Evolutionary conservation across 129 eudicot species (phyloP).

Genomic region (Centella asiatica): DNA sequence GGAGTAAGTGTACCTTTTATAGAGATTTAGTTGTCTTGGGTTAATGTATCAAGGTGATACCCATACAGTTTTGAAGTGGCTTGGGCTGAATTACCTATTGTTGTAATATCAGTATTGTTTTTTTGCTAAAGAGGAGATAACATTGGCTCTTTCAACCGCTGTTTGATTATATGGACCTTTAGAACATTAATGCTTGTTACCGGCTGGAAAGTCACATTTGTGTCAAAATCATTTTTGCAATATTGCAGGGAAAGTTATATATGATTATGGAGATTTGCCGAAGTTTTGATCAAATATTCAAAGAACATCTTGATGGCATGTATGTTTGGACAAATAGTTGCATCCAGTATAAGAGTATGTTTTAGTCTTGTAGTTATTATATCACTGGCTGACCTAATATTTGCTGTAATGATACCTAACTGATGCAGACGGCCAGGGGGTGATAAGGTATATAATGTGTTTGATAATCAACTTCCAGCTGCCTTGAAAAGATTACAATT

Average conservation of each 20-base stretch:
- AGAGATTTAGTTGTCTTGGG: no score
- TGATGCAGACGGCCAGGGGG: slow-evolving; percentile 88
- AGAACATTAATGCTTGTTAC: not conserved
- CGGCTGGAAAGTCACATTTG: not conserved
- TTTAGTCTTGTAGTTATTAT: slow-evolving; percentile 4
- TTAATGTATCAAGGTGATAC: no score
- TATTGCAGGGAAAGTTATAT: slow-evolving; percentile 70
- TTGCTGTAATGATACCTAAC: not conserved
- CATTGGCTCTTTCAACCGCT: not conserved
- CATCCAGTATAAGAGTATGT: not conserved
- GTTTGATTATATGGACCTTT: not conserved
- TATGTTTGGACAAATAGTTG: slow-evolving; percentile 28
- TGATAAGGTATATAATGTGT: slow-evolving; percentile 70
- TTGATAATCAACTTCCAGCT: slow-evolving; percentile 90
- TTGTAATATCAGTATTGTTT: not conserved
- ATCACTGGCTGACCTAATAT: slow-evolving; percentile 1
- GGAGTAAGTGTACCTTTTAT: slow-evolving; percentile 54
- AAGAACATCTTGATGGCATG: slow-evolving; percentile 98
- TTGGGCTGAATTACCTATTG: no score
- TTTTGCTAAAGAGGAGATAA: not conserved
- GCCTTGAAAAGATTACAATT: slow-evolving; percentile 87
- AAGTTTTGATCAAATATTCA: slow-evolving; percentile 73
- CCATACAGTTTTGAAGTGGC: no score
- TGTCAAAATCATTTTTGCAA: not conserved
- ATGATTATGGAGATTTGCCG: slow-evolving; percentile 93